phyloP scores from a whole-genome alignment of 1,139 yeast genomes.

The Suhomyces coccinellae region DNA sequence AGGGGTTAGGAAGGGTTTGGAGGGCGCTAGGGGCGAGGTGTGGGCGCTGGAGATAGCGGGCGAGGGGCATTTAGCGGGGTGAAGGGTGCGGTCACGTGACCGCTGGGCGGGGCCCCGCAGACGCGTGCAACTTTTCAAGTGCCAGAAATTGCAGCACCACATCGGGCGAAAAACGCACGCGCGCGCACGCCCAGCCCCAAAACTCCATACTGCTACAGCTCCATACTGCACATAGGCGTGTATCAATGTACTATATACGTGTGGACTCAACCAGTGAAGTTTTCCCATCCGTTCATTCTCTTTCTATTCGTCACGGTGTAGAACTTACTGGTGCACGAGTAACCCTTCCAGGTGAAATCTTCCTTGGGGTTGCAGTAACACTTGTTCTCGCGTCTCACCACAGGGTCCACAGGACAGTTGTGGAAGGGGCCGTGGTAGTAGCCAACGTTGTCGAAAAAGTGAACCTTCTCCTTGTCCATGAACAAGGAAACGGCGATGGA shows the following conservation, averaged over 20 bases:
- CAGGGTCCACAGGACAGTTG: slow-evolving; percentile 72
- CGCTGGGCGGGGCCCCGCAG: too few species aligned
- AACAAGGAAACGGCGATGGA: slow-evolving; percentile 83
- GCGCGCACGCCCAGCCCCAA: too few species aligned
- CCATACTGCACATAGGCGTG: not conserved
- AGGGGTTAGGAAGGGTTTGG: not conserved
- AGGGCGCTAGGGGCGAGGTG: too few species aligned
- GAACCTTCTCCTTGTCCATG: slow-evolving; percentile 63
- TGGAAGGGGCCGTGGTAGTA: slow-evolving; percentile 77
- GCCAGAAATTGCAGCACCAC: too few species aligned
- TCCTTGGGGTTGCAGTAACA: slow-evolving; percentile 72
- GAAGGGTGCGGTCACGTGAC: too few species aligned
- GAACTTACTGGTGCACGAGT: slow-evolving; percentile 79
- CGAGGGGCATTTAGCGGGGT: too few species aligned
- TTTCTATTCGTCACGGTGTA: slow-evolving; percentile 60
- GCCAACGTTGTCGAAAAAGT: slow-evolving; percentile 82
- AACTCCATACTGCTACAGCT: too few species aligned
- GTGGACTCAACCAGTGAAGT: slow-evolving; percentile 32
- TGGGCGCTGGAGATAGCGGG: too few species aligned
- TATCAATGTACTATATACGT: not conserved
- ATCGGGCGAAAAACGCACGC: too few species aligned
- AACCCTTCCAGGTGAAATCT: slow-evolving; percentile 85
- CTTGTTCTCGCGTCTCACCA: slow-evolving; percentile 50
- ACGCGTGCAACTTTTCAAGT: too few species aligned
- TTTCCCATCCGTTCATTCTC: slow-evolving; percentile 79